Conservation (phyloP, 2,329 filamentous ascomycete species). For the Cladosporium austrohemisphaericum region DNA sequence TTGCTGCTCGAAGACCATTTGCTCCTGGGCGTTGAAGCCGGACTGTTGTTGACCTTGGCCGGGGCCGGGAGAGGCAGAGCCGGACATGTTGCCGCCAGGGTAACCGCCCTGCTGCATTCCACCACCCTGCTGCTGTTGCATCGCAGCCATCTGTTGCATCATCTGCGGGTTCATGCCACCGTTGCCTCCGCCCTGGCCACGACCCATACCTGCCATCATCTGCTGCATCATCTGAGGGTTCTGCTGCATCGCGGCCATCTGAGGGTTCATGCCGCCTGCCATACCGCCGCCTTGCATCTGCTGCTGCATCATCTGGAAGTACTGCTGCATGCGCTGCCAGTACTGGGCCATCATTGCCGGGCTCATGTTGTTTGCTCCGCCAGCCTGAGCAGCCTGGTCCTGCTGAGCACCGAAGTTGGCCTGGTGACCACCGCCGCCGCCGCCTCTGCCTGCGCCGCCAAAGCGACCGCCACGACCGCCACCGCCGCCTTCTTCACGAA, state of each 20-base stretch:
- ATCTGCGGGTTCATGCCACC: slow-evolving; percentile 40
- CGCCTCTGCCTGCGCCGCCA: slow-evolving; percentile 32
- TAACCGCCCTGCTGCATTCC: slow-evolving; percentile 43
- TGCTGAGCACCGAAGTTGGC: slow-evolving; percentile 19
- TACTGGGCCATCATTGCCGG: slow-evolving; percentile 98
- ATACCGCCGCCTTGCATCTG: slow-evolving; percentile 32
- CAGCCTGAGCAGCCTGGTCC: slow-evolving; percentile 23
- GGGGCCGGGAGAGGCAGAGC: slow-evolving; percentile 21
- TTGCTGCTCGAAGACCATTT: slow-evolving; percentile 71
- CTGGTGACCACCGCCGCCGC: slow-evolving; percentile 39
- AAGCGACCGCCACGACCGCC: slow-evolving; percentile 43
- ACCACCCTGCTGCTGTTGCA: slow-evolving; percentile 27
- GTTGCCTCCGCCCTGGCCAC: slow-evolving; percentile 13
- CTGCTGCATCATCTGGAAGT: slow-evolving; percentile 59
- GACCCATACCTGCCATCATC: slow-evolving; percentile 38
- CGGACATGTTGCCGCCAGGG: slow-evolving; percentile 36
- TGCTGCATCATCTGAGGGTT: slow-evolving; percentile 37
- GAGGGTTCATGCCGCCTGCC: slow-evolving; percentile 56
- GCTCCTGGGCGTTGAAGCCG: slow-evolving; percentile 64
- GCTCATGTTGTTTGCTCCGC: slow-evolving; percentile 65
- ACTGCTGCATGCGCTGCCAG: slow-evolving; percentile 97
- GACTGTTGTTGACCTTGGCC: slow-evolving; percentile 21
- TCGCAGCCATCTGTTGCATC: slow-evolving; percentile 55
- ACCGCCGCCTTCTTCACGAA: slow-evolving; percentile 71
- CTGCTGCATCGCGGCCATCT: slow-evolving; percentile 38